phyloP scores from a whole-genome alignment of 352 stramenopile species.

The Pythium brachiatum region DNA sequence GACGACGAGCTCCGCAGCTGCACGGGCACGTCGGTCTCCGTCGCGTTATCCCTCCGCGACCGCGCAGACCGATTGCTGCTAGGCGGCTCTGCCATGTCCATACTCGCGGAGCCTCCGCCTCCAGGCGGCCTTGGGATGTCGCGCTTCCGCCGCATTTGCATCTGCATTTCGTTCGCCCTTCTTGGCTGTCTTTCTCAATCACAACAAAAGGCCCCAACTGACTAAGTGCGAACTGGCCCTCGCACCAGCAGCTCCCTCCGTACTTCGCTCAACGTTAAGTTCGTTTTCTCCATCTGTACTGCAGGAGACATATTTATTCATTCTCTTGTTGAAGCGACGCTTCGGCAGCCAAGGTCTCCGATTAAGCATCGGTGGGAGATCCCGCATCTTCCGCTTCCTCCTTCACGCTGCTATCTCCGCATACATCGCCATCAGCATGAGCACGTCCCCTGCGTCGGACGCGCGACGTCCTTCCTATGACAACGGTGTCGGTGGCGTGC shows the following conservation, averaged over 20 bases:
- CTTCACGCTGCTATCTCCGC: not conserved
- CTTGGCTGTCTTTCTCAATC: not conserved
- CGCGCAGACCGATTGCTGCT: not conserved
- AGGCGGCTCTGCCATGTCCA: not conserved
- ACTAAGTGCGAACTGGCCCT: slow-evolving; percentile 24
- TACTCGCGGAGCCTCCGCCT: not conserved
- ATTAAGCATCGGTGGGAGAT: not conserved
- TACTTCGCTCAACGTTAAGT: slow-evolving; percentile 19
- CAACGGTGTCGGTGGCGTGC: not conserved
- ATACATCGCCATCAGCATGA: not conserved
- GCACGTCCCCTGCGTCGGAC: not conserved
- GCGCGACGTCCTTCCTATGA: slow-evolving; percentile 7
- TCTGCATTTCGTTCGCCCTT: not conserved
- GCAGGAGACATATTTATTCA: slow-evolving; percentile 15
- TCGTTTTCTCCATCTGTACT: slow-evolving; percentile 5
- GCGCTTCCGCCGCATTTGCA: slow-evolving; percentile 19
- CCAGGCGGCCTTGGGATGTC: slow-evolving; percentile 12
- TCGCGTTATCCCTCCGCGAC: slow-evolving; percentile 14
- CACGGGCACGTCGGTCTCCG: slow-evolving; percentile 10
- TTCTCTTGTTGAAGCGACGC: slow-evolving; percentile 8
- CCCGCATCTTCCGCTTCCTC: not conserved
- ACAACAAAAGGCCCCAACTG: not conserved
- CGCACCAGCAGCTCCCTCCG: not conserved
- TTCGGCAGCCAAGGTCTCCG: not conserved
- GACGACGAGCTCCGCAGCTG: slow-evolving; percentile 3